Conservation (phyloP, 2,329 filamentous ascomycete species). For the Trichoderma sp. region DNA sequence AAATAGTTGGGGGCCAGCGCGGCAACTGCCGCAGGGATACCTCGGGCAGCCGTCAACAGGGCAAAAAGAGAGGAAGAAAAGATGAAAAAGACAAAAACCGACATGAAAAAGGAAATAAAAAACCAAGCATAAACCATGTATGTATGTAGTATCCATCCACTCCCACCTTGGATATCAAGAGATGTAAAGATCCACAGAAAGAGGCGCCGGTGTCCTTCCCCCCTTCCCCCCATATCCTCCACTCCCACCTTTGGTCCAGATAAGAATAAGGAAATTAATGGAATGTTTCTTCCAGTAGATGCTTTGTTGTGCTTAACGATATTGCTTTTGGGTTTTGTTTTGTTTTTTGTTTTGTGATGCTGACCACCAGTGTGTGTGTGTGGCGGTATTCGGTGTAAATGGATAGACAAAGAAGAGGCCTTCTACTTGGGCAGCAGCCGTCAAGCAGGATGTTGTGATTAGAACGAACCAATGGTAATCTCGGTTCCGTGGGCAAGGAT, state of each 20-base stretch:
- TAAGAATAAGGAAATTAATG: conserved; percentile 4
- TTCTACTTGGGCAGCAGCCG: neutral
- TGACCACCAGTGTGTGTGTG: neutral
- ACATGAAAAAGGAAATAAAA: conserved; percentile 14
- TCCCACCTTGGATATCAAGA: conserved; percentile 19
- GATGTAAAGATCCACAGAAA: conserved; percentile 10
- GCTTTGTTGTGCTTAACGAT: conserved; percentile 1
- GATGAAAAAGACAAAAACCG: conserved; percentile 1
- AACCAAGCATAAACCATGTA: conserved; percentile 9
- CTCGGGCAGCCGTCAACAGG: neutral
- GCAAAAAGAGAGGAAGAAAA: neutral
- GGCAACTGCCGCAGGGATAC: neutral
- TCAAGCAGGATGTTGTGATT: neutral
- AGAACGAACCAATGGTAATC: neutral
- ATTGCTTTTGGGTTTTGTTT: neutral
- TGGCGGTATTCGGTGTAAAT: neutral
- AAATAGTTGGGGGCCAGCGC: neutral
- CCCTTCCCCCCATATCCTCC: neutral
- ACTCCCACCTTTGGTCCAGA: neutral
- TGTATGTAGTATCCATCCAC: conserved; percentile 13
- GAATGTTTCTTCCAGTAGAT: neutral
- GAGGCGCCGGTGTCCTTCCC: conserved; percentile 1
- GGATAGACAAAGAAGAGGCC: conserved; percentile 11
- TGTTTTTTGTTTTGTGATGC: neutral
- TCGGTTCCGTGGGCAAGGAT: neutral